phyloP scores from a whole-genome alignment of 2,329 filamentous ascomycete genomes.

The Orbilia brochopaga region DNA sequence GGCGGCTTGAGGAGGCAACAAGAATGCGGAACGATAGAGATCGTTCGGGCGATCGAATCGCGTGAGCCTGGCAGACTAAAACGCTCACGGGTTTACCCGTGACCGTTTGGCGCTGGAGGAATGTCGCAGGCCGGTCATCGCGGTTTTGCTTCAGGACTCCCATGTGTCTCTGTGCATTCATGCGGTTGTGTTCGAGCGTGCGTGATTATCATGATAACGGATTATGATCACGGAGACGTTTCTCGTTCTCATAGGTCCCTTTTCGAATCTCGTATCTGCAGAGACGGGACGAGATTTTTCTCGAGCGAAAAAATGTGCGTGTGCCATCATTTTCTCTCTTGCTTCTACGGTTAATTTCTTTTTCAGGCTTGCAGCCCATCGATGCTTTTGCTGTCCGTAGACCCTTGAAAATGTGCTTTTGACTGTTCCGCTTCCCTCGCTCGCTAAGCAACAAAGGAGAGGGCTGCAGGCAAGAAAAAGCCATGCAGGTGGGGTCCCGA shows the following conservation, averaged over 20 bases:
- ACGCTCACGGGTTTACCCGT: background rate
- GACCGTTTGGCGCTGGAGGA: background rate
- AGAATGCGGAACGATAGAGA: background rate
- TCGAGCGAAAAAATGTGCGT: slow-evolving; percentile 9
- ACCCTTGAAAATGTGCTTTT: slow-evolving; percentile 29
- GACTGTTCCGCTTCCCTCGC: slow-evolving; percentile 34
- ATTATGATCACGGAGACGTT: slow-evolving; percentile 1
- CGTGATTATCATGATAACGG: slow-evolving; percentile 2
- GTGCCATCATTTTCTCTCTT: slow-evolving; percentile 21
- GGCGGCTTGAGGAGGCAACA: background rate
- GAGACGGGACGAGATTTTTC: slow-evolving; percentile 1
- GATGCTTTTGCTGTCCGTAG: slow-evolving; percentile 22
- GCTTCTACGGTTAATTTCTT: background rate
- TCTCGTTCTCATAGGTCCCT: background rate
- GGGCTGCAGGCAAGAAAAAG: slow-evolving; percentile 38
- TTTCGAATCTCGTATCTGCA: background rate
- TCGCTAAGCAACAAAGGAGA: slow-evolving; percentile 41
- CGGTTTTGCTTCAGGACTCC: background rate
- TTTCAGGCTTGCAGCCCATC: slow-evolving; percentile 15
- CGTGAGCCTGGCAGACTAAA: background rate
- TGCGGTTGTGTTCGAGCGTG: background rate
- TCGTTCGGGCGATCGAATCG: background rate
- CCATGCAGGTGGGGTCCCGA: slow-evolving; percentile 49
- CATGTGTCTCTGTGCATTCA: too few species aligned
- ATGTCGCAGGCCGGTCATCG: background rate